These are phyloP conservation scores for Drechslera avenae DNA, from an alignment of 2,329 filamentous ascomycete genomes.

Conservation along the genomic window DNA sequence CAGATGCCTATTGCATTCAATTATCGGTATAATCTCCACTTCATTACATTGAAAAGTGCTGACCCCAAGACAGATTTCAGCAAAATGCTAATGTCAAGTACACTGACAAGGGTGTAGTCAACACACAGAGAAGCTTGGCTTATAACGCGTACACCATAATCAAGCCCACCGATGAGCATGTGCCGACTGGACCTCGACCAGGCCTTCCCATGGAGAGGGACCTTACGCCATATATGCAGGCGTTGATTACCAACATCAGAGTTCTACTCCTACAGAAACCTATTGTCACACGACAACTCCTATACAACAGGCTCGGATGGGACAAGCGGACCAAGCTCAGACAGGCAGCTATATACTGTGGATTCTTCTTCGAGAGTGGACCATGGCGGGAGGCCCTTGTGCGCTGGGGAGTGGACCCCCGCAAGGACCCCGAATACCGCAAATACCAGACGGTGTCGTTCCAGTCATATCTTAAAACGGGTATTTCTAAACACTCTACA, in stretches of 20 bases:
- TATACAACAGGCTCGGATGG: conserved; percentile 71
- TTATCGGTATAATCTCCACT: conserved; percentile 50
- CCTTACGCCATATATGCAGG: conserved; percentile 63
- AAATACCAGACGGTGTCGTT: conserved; percentile 78
- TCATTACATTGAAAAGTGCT: background rate
- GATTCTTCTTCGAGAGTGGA: conserved; percentile 90
- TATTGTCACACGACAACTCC: conserved; percentile 82
- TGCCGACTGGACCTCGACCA: conserved; percentile 65
- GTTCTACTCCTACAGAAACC: conserved; percentile 74
- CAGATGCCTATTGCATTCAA: conserved; percentile 75
- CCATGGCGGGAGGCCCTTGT: conserved; percentile 91
- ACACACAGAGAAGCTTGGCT: conserved; percentile 35
- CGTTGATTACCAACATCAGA: conserved; percentile 68
- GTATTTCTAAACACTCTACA: conserved; percentile 31
- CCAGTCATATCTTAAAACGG: conserved; percentile 40
- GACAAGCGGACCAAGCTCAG: conserved; percentile 65
- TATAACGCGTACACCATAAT: conserved; percentile 55
- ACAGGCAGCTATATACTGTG: conserved; percentile 79
- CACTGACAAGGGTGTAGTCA: conserved; percentile 49
- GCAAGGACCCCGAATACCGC: conserved; percentile 74
- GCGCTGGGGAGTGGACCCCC: conserved; percentile 83
- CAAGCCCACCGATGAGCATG: conserved; percentile 64
- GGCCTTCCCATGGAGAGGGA: conserved; percentile 58
- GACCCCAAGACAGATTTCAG: conserved; percentile 64
- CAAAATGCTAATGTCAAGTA: conserved; percentile 81